Conservation (phyloP, 108 stramenopile genomes). For the Ochromonas danica region DNA sequence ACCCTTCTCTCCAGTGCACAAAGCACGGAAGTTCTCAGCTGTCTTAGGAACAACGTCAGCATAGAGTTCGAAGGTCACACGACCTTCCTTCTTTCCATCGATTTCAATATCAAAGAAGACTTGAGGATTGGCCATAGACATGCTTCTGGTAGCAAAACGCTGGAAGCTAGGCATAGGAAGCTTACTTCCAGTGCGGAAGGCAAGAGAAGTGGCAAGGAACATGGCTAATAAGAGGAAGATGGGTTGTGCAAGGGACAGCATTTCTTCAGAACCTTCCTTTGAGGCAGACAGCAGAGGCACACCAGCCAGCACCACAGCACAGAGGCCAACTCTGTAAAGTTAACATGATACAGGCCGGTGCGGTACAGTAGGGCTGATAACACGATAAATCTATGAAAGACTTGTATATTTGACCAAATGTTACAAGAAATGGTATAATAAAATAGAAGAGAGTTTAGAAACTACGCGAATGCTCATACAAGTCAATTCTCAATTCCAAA, state of each 20-base stretch:
- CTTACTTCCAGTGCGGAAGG: not conserved
- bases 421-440: too few relatives aligned
- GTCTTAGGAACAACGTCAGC: slow-evolving; percentile 87
- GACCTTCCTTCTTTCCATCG: slow-evolving; percentile 68
- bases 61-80: slow-evolving; percentile 80
- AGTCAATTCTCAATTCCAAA: not conserved
- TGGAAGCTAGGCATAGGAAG: not conserved
- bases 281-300: too few relatives aligned
- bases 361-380: too few relatives aligned
- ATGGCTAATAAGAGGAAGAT: not conserved
- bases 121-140: slow-evolving; percentile 8
- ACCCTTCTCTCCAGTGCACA: slow-evolving; percentile 75
- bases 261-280: too few relatives aligned
- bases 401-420: too few relatives aligned
- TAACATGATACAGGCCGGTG: too few relatives aligned
- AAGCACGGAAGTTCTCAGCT: slow-evolving; percentile 71
- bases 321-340: too few relatives aligned
- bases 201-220: not conserved
- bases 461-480: too few relatives aligned
- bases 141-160: not conserved
- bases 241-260: too few relatives aligned
- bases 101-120: slow-evolving; percentile 60
- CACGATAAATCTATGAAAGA: too few relatives aligned
- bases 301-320: too few relatives aligned
- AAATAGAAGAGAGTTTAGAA: too few relatives aligned